Evolutionary conservation across 148 eudicot species (phyloP), one percentile per base, ranked within the genome.

Genomic region (Chenopodium formosanum): DNA sequence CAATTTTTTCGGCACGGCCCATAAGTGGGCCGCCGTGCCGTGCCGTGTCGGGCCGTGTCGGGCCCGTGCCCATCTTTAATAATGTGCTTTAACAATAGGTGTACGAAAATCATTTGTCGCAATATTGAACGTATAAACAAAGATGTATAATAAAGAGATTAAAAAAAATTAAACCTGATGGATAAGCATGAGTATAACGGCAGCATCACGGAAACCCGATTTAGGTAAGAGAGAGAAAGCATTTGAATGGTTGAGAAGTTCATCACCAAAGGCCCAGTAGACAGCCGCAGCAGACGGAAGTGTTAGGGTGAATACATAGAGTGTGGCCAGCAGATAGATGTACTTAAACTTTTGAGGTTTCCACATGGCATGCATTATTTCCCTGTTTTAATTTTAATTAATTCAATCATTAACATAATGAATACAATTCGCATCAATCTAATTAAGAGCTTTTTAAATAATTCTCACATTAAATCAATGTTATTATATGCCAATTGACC

Each of bases 281-380:
- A 94, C 90, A 19, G 96, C 92, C 0, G 92, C 81, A 23, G 96
- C 92, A 0, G 98, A 94, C 19, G 98, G 98, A n/a, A 94, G 80
- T 2, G 98, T 94, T 20, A 94, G 82, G 1, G 96, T 94, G 87
- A 94, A 94, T 0, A 94, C 98, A 65, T 94, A 94, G 17, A 94
- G 86, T 29, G 98, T 94, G 46, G 98, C 98, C 16, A 90, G 47
- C 60, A 94, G 66, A 85, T 94, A 94, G n/a, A 92, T 92, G 89
- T 92, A 94, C 90, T 94, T 94, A 90, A 94, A 94, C 77, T 91
- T 94, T 37, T 88, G 93, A 23, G 96, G 98, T 72, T 94, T 94
- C 98, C 97, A 93, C 94, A 93, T 93, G 85, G 86, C 86, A 67
- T 84, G 86, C 86, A 84, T 92, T 32, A 92, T 92, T 84, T 92